These are phyloP conservation scores for Camellia sinensis DNA, from an alignment of 148 eudicot genomes.

Conservation along the genomic window DNA sequence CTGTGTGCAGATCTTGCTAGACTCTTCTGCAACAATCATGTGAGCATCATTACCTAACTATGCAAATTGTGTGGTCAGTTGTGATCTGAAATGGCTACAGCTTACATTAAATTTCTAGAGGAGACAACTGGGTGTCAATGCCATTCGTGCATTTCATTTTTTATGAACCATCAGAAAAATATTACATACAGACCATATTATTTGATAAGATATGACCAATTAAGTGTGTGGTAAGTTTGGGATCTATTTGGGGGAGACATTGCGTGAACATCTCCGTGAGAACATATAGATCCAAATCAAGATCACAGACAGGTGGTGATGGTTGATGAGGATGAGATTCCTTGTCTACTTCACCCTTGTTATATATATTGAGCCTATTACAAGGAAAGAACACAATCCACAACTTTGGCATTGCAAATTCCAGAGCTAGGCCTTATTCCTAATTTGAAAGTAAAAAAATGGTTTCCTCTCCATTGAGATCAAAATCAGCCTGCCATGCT, in stretches of 20 bases:
- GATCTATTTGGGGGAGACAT: background rate
- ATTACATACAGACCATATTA: no score
- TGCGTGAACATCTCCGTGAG: background rate
- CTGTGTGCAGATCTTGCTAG: no score
- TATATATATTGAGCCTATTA: background rate
- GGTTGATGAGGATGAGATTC: background rate
- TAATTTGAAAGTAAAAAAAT: background rate
- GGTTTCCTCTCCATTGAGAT: constrained; percentile 16
- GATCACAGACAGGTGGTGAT: background rate
- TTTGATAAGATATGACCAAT: no score
- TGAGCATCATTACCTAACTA: no score
- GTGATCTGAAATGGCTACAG: no score
- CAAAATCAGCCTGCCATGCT: constrained; percentile 8
- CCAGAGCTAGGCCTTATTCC: background rate
- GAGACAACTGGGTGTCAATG: background rate
- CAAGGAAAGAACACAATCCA: background rate
- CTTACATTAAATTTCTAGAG: no score
- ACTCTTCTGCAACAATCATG: no score
- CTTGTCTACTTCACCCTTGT: background rate
- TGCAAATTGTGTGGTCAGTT: no score
- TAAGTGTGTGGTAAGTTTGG: no score
- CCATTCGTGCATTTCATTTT: background rate
- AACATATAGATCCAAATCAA: background rate
- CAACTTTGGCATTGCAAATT: background rate
- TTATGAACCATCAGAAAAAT: no score